Evolutionary conservation across 768 basidiomycete genomes (phyloP).

Genomic region (Glaciozyma antarctica): DNA sequence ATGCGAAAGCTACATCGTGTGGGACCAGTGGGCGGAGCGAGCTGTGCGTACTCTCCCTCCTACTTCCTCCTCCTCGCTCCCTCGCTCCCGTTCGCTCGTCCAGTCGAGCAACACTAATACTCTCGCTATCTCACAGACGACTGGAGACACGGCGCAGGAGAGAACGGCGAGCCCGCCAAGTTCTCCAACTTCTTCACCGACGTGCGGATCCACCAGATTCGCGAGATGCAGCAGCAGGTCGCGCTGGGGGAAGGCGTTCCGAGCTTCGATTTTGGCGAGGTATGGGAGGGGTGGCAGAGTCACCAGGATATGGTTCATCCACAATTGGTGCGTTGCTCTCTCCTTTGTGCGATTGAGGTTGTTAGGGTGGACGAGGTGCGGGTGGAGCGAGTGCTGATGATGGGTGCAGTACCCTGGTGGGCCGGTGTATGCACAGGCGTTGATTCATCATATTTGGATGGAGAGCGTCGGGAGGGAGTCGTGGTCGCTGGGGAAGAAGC

Average conservation of each 20-base stretch:
- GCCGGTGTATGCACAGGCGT: constrained; percentile 23
- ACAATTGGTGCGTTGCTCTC: constrained; percentile 7
- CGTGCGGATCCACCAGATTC: constrained; percentile 31
- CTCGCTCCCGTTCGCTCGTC: background rate
- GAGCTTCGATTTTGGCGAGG: constrained; percentile 30
- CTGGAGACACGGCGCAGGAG: constrained; percentile 24
- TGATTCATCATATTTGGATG: constrained; percentile 32
- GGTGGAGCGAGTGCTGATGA: background rate
- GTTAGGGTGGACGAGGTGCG: background rate
- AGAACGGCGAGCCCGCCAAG: constrained; percentile 11
- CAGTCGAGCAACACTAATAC: background rate
- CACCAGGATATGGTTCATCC: constrained; percentile 31
- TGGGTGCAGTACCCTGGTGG: constrained; percentile 27
- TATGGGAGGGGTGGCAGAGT: constrained; percentile 34
- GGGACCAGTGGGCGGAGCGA: constrained; percentile 27
- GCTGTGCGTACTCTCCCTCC: constrained; percentile 10
- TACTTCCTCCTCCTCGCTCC: background rate
- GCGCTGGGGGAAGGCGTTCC: constrained; percentile 28
- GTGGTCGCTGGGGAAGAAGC: constrained; percentile 7
- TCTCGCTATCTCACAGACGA: constrained; percentile 8
- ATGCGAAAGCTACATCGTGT: constrained; percentile 30
- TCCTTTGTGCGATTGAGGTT: background rate
- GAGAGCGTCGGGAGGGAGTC: constrained; percentile 24
- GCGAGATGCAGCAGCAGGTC: constrained; percentile 34
- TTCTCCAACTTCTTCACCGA: constrained; percentile 35